Evolutionary conservation across 495 filamentous ascomycete species (phyloP).

Genomic region (Lasiosphaeris hirsuta): DNA sequence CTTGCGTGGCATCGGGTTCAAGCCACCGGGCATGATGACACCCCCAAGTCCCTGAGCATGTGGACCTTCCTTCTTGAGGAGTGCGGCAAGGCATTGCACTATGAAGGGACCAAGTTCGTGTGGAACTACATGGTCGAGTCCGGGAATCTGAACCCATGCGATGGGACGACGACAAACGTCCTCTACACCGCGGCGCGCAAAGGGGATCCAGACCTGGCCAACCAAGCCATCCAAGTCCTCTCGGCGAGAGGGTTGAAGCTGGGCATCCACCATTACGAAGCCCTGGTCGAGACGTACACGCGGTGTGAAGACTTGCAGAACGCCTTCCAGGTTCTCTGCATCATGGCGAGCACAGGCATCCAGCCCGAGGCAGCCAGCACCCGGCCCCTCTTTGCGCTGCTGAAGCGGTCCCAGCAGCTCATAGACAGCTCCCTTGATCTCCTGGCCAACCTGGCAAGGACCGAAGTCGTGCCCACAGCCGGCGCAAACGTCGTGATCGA

Average conservation of each 20-base stretch:
- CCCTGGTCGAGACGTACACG: constrained; percentile 66
- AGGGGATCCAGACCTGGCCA: constrained; percentile 65
- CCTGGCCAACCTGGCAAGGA: constrained; percentile 49
- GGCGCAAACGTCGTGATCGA: constrained; percentile 58
- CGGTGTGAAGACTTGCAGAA: constrained; percentile 49
- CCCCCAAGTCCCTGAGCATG: constrained; percentile 42
- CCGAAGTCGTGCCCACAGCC: not conserved
- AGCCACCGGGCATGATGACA: constrained; percentile 40
- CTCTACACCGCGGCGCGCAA: constrained; percentile 65
- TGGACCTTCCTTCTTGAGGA: constrained; percentile 71
- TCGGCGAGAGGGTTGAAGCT: constrained; percentile 52
- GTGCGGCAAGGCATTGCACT: constrained; percentile 50
- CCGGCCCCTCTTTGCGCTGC: constrained; percentile 48
- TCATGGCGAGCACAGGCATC: constrained; percentile 63
- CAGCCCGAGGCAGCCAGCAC: constrained; percentile 52
- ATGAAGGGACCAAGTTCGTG: constrained; percentile 48
- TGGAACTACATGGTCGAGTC: constrained; percentile 61
- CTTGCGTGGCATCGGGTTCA: constrained; percentile 56
- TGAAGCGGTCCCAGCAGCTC: constrained; percentile 28
- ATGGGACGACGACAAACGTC: constrained; percentile 60
- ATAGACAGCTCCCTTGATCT: constrained; percentile 48
- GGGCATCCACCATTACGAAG: constrained; percentile 68
- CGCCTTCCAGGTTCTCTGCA: constrained; percentile 59
- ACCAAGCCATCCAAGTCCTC: constrained; percentile 57
- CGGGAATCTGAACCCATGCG: constrained; percentile 60